A percentile compares a stretch with the other conserved stretches of the same genome.
These are phyloP conservation scores for Acer campestre DNA, from an alignment of 345 rosid species.

Conservation along the genomic window DNA sequence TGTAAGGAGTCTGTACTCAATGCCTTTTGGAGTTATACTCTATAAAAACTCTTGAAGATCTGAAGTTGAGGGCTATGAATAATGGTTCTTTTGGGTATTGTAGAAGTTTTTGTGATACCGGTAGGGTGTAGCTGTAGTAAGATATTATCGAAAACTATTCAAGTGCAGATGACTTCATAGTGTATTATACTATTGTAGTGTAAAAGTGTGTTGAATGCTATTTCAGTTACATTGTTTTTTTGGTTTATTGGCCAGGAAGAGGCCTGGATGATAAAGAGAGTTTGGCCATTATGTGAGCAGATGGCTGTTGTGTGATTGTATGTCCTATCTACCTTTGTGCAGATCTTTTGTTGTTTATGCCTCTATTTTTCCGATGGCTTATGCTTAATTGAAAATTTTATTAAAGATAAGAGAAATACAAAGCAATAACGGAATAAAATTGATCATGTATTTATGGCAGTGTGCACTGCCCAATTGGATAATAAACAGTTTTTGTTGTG, in stretches of 20 bases:
- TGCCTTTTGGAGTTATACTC: background rate
- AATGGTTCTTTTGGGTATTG: background rate
- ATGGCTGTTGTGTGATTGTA: background rate
- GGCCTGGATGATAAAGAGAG: conserved; percentile 1
- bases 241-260: conserved; percentile 4
- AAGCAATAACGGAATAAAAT: background rate
- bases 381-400: background rate
- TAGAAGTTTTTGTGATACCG: background rate
- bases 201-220: background rate
- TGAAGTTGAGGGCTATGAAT: background rate
- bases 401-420: background rate
- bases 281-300: conserved; percentile 3
- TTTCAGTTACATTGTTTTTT: background rate
- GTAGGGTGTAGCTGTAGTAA: background rate
- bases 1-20: background rate
- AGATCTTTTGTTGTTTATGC: background rate
- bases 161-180: background rate
- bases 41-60: background rate
- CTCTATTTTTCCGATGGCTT: background rate
- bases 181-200: background rate
- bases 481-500: background rate
- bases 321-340: background rate
- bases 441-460: background rate
- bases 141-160: background rate
- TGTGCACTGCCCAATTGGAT: background rate